Evolutionary conservation across 495 filamentous ascomycete genomes (phyloP).

Genomic region (Xylaria palmicola): DNA sequence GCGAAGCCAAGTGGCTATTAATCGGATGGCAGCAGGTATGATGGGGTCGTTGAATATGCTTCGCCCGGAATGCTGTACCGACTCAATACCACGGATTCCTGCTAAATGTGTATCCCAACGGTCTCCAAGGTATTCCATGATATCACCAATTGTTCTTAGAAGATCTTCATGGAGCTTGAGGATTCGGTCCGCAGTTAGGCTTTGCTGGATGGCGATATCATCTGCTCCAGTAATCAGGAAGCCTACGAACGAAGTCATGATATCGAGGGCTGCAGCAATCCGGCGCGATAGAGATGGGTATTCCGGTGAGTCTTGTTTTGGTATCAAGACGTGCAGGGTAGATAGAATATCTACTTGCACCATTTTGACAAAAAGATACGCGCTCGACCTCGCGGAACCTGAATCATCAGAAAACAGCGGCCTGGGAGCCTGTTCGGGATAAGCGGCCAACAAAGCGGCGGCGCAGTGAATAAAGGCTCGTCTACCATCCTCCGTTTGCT

Average conservation of each 20-base stretch:
- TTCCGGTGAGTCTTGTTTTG: conserved; percentile 46
- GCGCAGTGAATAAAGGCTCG: conserved; percentile 50
- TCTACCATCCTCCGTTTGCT: conserved; percentile 47
- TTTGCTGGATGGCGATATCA: conserved; percentile 25
- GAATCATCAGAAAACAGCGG: conserved; percentile 48
- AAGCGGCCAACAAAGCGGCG: conserved; percentile 52
- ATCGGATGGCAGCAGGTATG: conserved; percentile 48
- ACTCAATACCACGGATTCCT: conserved; percentile 12
- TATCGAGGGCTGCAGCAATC: conserved; percentile 57
- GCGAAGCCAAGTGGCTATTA: conserved; percentile 57
- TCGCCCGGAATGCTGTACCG: neutral
- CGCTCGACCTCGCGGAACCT: conserved; percentile 48
- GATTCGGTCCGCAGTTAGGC: conserved; percentile 52
- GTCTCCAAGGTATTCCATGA: conserved; percentile 64
- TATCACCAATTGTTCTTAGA: conserved; percentile 55
- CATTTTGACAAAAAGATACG: conserved; percentile 61
- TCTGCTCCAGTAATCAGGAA: conserved; percentile 53
- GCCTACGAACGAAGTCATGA: conserved; percentile 58
- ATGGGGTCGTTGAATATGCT: conserved; percentile 43
- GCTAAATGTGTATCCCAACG: conserved; percentile 54
- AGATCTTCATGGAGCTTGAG: conserved; percentile 59
- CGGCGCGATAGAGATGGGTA: conserved; percentile 51
- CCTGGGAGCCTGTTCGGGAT: conserved; percentile 39
- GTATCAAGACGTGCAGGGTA: conserved; percentile 59
- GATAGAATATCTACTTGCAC: conserved; percentile 61